A percentile compares a stretch with the other conserved stretches of the same genome.
Evolutionary conservation across 2,329 filamentous ascomycete genomes (phyloP).

Genomic region (Leptoxyphium fumago): DNA sequence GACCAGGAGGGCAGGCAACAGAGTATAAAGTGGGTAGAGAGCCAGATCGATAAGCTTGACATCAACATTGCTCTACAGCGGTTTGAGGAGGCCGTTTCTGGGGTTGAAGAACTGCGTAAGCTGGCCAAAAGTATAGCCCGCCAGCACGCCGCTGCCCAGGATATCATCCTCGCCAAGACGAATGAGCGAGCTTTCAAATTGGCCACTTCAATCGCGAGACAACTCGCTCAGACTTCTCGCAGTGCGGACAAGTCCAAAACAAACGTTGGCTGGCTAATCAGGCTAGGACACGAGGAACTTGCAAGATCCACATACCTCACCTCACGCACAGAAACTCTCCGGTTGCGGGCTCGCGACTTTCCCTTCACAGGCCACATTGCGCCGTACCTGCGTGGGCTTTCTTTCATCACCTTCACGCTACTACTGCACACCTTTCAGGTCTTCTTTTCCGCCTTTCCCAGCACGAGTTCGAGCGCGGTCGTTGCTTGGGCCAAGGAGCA

Average conservation of each 20-base stretch:
- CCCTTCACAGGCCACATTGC: constrained; percentile 89
- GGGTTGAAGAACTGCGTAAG: constrained; percentile 71
- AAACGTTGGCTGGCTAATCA: constrained; percentile 70
- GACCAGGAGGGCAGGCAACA: constrained; percentile 95
- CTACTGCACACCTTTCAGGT: constrained; percentile 72
- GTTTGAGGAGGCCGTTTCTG: constrained; percentile 70
- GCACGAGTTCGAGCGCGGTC: constrained; percentile 74
- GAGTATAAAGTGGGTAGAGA: constrained; percentile 88
- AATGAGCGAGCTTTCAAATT: constrained; percentile 70
- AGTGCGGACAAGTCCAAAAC: constrained; percentile 63
- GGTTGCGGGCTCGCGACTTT: constrained; percentile 73
- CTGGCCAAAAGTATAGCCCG: constrained; percentile 61
- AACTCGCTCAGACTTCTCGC: constrained; percentile 63
- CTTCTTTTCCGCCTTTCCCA: constrained; percentile 47
- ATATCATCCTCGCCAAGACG: constrained; percentile 83
- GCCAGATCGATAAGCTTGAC: constrained; percentile 87
- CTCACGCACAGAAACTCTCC: constrained; percentile 62
- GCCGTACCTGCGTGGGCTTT: constrained; percentile 86
- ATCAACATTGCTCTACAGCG: constrained; percentile 87
- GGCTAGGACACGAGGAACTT: constrained; percentile 78
- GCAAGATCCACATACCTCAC: constrained; percentile 77
- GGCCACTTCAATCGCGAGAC: constrained; percentile 59
- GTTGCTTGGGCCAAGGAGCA: constrained; percentile 98
- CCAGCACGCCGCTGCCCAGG: constrained; percentile 74
- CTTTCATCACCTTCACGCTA: constrained; percentile 88